Evolutionary conservation across 495 filamentous ascomycete species (phyloP).

Genomic region (Penicillium desertorum): DNA sequence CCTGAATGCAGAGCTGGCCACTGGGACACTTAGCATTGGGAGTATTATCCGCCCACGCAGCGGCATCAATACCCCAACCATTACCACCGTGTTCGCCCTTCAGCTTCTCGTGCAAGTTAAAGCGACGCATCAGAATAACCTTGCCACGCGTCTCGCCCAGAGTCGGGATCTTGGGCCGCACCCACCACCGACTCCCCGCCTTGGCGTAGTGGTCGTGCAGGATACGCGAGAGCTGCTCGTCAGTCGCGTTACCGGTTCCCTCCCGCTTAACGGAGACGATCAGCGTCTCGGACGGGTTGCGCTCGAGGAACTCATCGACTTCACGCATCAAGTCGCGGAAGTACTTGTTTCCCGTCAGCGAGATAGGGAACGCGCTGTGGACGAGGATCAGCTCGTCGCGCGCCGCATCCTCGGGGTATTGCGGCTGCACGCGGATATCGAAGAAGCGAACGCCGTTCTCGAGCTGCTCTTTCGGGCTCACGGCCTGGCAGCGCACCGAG

Average conservation of each 20-base stretch:
- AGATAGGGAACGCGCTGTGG: slow-evolving; percentile 77
- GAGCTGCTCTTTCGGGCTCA: slow-evolving; percentile 71
- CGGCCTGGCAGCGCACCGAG: slow-evolving; percentile 90
- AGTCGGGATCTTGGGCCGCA: slow-evolving; percentile 71
- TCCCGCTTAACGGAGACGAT: slow-evolving; percentile 91
- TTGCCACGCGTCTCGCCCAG: slow-evolving; percentile 81
- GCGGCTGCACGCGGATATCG: slow-evolving; percentile 77
- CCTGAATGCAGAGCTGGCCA: slow-evolving; percentile 82
- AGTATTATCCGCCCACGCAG: slow-evolving; percentile 86
- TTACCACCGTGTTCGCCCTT: slow-evolving; percentile 57
- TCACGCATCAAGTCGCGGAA: slow-evolving; percentile 69
- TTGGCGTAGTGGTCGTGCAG: slow-evolving; percentile 69
- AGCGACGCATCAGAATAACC: slow-evolving; percentile 82
- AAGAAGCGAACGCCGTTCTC: slow-evolving; percentile 92
- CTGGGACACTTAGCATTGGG: slow-evolving; percentile 68
- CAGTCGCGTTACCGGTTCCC: slow-evolving; percentile 75
- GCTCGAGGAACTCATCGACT: slow-evolving; percentile 70
- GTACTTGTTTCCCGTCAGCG: slow-evolving; percentile 68
- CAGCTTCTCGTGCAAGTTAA: slow-evolving; percentile 61
- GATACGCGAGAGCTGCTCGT: slow-evolving; percentile 72
- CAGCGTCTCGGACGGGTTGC: slow-evolving; percentile 76
- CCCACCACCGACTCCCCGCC: slow-evolving; percentile 70
- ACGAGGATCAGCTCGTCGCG: slow-evolving; percentile 64
- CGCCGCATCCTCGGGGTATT: slow-evolving; percentile 52
- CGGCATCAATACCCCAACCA: slow-evolving; percentile 82